phyloP scores from a whole-genome alignment of 805 yeast species.

The Sungouiozyma ichnusensis region DNA sequence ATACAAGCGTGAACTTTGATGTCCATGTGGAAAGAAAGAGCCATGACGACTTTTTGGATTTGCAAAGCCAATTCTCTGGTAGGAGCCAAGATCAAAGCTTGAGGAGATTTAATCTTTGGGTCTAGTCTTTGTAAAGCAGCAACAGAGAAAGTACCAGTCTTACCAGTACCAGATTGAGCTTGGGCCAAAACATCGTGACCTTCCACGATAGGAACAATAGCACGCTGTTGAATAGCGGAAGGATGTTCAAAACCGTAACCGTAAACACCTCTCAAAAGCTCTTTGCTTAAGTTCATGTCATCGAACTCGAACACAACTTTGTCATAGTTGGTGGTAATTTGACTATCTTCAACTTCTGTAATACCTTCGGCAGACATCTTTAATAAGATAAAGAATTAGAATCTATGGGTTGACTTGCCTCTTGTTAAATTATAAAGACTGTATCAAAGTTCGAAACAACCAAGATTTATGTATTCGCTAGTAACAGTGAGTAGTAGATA shows the following conservation, averaged over 20 bases:
- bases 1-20: slow-evolving; percentile 92
- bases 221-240: slow-evolving; percentile 95
- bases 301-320: slow-evolving; percentile 72
- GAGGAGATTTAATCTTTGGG: slow-evolving; percentile 60
- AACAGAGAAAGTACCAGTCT: slow-evolving; percentile 95
- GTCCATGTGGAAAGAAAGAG: slow-evolving; percentile 84
- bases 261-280: slow-evolving; percentile 53
- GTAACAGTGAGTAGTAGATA: neutral
- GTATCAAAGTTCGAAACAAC: neutral
- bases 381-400: neutral
- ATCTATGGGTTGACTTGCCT: no score
- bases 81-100: slow-evolving; percentile 91
- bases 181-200: slow-evolving; percentile 96
- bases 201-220: slow-evolving; percentile 85
- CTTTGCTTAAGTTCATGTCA: slow-evolving; percentile 65
- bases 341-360: slow-evolving; percentile 69
- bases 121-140: slow-evolving; percentile 70
- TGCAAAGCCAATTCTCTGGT: slow-evolving; percentile 96
- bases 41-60: slow-evolving; percentile 86
- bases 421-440: no score
- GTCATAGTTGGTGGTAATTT: slow-evolving; percentile 93
- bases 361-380: slow-evolving; percentile 44
- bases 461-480: neutral
- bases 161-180: slow-evolving; percentile 99
- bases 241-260: slow-evolving; percentile 94